A percentile compares a stretch with the other conserved stretches of the same genome.
Evolutionary conservation across 805 yeast species (phyloP).

Genomic region (Nematodospora valgi): DNA sequence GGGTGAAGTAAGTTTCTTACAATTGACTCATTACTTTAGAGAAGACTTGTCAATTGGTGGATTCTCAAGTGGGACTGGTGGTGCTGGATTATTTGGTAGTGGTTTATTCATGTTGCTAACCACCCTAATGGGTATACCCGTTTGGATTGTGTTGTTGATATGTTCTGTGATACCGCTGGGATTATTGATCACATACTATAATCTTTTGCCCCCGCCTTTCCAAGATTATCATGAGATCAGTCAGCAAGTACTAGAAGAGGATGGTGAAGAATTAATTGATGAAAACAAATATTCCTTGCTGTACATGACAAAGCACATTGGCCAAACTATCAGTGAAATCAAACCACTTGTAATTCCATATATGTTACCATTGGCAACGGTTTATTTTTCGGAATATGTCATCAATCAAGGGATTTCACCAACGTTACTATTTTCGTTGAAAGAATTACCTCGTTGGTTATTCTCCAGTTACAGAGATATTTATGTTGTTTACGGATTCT

Average conservation of each 20-base stretch:
- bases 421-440: conserved; percentile 74
- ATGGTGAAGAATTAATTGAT: conserved; percentile 1
- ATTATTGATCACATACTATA: conserved; percentile 34
- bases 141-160: conserved; percentile 50
- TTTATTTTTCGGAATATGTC: conserved; percentile 80
- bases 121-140: conserved; percentile 57
- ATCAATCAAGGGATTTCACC: conserved; percentile 94
- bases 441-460: conserved; percentile 54
- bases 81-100: conserved; percentile 87
- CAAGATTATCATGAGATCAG: too few species aligned
- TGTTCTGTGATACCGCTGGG: conserved; percentile 57
- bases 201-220: conserved; percentile 20
- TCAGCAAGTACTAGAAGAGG: conserved; percentile 4
- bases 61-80: conserved; percentile 95
- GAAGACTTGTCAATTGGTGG: conserved; percentile 65
- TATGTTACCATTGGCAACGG: conserved; percentile 81
- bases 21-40: conserved; percentile 74
- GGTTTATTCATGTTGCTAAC: conserved; percentile 70
- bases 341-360: conserved; percentile 54
- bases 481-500: conserved; percentile 85
- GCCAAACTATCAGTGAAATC: conserved; percentile 24
- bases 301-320: conserved; percentile 17
- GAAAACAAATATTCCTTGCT: background rate
- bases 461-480: conserved; percentile 74
- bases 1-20: conserved; percentile 88